A percentile compares a stretch with the other conserved stretches of the same genome.
phyloP scores from a whole-genome alignment of 805 yeast genomes.

The Saturnispora galanensis region DNA sequence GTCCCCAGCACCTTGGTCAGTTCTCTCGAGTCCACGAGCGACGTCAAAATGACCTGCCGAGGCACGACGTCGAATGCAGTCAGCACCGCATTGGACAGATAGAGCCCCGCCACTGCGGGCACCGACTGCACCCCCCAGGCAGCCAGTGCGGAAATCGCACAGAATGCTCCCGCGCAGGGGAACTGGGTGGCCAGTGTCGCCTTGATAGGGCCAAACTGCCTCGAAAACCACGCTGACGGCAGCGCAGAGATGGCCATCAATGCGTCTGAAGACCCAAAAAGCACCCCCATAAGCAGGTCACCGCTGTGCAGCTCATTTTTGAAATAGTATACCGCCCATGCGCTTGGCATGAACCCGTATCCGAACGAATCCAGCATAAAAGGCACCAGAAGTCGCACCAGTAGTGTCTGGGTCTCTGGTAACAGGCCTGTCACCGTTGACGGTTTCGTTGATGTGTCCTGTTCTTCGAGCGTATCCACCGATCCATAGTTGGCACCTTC shows the following conservation, averaged over 20 bases:
- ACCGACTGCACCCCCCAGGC: slow-evolving; percentile 6
- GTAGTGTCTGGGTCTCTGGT: slow-evolving; percentile 31
- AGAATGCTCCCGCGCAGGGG: slow-evolving; percentile 51
- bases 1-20: slow-evolving; percentile 73
- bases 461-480: background rate
- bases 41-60: slow-evolving; percentile 68
- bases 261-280: slow-evolving; percentile 56
- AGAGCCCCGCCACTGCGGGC: slow-evolving; percentile 37
- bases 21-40: slow-evolving; percentile 51
- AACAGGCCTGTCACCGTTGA: slow-evolving; percentile 30
- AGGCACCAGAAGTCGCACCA: slow-evolving; percentile 41
- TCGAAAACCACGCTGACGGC: slow-evolving; percentile 66
- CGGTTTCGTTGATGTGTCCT: background rate
- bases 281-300: slow-evolving; percentile 51
- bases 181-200: slow-evolving; percentile 68
- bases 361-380: slow-evolving; percentile 86
- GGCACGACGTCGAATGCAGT: slow-evolving; percentile 89
- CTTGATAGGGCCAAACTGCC: slow-evolving; percentile 63
- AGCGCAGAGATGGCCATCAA: slow-evolving; percentile 60
- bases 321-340: slow-evolving; percentile 84
- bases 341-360: slow-evolving; percentile 76
- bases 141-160: too few relatives aligned
- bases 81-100: slow-evolving; percentile 50
- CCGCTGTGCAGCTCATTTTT: slow-evolving; percentile 43
- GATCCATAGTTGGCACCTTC: background rate